Evolutionary conservation across 106 monocot species (phyloP), one percentile per base, ranked within the genome.

Genomic region (Ottelia alismoides): DNA sequence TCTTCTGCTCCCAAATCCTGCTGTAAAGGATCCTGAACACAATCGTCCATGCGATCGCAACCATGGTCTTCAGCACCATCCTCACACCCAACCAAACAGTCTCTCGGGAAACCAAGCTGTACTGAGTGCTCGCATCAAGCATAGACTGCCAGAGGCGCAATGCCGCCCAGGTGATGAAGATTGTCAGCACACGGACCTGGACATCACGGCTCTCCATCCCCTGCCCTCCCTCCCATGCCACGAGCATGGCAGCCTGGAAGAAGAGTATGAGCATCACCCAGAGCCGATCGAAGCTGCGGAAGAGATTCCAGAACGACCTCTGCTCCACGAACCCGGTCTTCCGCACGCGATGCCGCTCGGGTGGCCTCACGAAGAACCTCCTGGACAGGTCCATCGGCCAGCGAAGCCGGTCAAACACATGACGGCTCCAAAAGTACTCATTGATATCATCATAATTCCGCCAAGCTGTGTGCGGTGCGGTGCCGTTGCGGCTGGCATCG

Each of bases 191-290:
- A 16, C 50, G 58, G 14, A 68, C 51, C 23, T 59, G 67, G 0
- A 59, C 51, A 20, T 68, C 67, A 19, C 58, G 49, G 12, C 25
- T 58, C 50, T 58, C 12, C 40, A 59, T 35, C 17, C 58, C 32
- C 57, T 68, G 51, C 67, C 67, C 40, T 25, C 47, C 67, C n/a
- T 58, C 67, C 67, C 67, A 68, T 9, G 67, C 67, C n/a, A 68
- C 58, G 0, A 68, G 16, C 7, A 25, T 26, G 0, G 58, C 67
- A 10, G 67, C 67, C 49, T 68, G 67, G 12, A 68, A n/a, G 51
- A 40, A 68, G 26, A 68, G 58, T 17, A 68, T 51, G 1, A 68
- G 67, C 67, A 68, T 58, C 23, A 68, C 27, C 67, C 67, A 68
- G 1, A 59, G 58, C 10, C 67, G 50, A 45, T 68, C 67, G 16